Percentiles rank a stretch among this genome's conserved stretches.
These are phyloP conservation scores for Macrolepiota dolichaula DNA, from an alignment of 768 basidiomycete species.

Conservation along the genomic window DNA sequence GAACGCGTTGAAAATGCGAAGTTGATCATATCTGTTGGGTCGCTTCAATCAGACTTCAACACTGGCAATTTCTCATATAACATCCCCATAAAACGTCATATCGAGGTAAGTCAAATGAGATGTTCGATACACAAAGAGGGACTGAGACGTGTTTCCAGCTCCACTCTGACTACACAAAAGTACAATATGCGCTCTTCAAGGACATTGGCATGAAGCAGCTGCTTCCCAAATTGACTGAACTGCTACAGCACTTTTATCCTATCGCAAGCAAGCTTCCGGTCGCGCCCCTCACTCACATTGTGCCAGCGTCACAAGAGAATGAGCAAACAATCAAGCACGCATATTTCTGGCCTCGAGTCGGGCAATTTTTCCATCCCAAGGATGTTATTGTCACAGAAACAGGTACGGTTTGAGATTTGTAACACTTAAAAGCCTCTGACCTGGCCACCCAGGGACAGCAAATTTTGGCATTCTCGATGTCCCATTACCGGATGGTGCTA, in stretches of 20 bases:
- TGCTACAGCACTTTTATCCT: constrained; percentile 38
- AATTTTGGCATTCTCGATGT: constrained; percentile 85
- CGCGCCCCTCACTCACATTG: constrained; percentile 35
- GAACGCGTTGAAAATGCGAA: constrained; percentile 72
- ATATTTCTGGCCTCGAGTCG: constrained; percentile 83
- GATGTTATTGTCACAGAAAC: constrained; percentile 90
- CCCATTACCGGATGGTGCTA: constrained; percentile 65
- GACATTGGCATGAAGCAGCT: constrained; percentile 74
- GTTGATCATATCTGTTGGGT: constrained; percentile 72
- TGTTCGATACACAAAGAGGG: background rate
- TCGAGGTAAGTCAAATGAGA: constrained; percentile 47
- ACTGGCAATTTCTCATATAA: constrained; percentile 84
- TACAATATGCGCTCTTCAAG: constrained; percentile 61
- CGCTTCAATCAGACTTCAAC: constrained; percentile 78
- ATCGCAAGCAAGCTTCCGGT: constrained; percentile 43
- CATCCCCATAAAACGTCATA: constrained; percentile 51
- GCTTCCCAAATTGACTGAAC: constrained; percentile 67
- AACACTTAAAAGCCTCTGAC: background rate
- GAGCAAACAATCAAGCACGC: constrained; percentile 63
- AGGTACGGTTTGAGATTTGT: constrained; percentile 33
- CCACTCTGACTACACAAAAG: constrained; percentile 69
- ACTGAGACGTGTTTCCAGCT: constrained; percentile 38
- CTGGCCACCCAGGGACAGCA: constrained; percentile 51
- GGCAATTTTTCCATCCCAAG: constrained; percentile 62
- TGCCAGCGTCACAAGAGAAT: constrained; percentile 45